A percentile compares a stretch with the other conserved stretches of the same genome.
Conservation (phyloP, 768 basidiomycete genomes). For the Suillus discolor region DNA sequence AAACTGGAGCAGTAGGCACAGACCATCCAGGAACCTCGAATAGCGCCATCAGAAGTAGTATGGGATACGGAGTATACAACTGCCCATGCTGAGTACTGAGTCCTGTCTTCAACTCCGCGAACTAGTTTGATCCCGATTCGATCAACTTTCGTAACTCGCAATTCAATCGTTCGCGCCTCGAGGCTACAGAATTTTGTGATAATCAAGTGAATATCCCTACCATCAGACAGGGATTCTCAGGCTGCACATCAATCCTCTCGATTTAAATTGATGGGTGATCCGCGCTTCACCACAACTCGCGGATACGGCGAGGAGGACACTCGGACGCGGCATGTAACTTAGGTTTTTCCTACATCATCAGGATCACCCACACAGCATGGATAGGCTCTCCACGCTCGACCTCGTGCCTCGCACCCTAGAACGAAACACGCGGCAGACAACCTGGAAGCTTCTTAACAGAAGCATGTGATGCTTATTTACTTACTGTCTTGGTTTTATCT, state of each 20-base stretch:
- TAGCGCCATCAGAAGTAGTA: constrained; percentile 40
- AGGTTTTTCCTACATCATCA: constrained; percentile 2
- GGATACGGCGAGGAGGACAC: background rate
- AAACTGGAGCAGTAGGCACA: constrained; percentile 45
- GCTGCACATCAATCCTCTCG: background rate
- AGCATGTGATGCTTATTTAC: constrained; percentile 2
- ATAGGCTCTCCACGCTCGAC: background rate
- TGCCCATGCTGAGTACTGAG: too few relatives aligned
- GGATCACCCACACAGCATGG: background rate
- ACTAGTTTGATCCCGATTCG: background rate
- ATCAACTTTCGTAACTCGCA: background rate
- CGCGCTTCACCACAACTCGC: constrained; percentile 3
- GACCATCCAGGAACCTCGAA: constrained; percentile 77
- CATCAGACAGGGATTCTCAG: background rate
- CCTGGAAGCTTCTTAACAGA: constrained; percentile 2
- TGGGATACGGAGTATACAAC: background rate
- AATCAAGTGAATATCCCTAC: background rate
- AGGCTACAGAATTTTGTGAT: background rate
- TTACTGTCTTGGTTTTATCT: constrained; percentile 2
- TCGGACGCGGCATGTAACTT: background rate
- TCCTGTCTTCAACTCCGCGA: background rate
- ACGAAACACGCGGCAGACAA: constrained; percentile 3
- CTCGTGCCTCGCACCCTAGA: constrained; percentile 5
- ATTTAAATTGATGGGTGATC: background rate
- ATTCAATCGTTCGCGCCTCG: background rate